Conservation (phyloP, 2,329 filamentous ascomycete species). For the Diaporthe sp. region DNA sequence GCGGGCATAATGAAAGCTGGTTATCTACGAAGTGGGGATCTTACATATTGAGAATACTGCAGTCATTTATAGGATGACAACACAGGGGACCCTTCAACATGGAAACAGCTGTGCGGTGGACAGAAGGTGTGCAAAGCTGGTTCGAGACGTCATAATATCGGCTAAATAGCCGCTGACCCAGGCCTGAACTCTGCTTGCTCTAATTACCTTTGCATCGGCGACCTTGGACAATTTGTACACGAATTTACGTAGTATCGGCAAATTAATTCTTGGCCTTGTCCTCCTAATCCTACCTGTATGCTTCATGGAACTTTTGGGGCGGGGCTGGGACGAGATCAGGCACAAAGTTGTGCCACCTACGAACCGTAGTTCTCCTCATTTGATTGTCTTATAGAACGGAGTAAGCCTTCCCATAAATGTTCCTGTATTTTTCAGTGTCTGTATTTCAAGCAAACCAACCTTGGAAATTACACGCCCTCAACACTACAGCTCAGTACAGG, state of each 20-base stretch:
- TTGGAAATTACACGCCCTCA: neutral
- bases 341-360: neutral
- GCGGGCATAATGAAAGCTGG: neutral
- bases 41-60: neutral
- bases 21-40: neutral
- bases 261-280: neutral
- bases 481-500: rapidly evolving
- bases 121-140: neutral
- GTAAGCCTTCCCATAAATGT: rapidly evolving
- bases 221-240: too few species aligned
- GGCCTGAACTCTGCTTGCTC: neutral
- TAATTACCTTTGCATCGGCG: neutral
- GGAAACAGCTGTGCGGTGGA: neutral
- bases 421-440: rapidly evolving
- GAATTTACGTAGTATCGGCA: neutral
- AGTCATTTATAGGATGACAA: too few species aligned
- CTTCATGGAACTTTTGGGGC: neutral
- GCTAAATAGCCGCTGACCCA: neutral
- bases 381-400: too few species aligned
- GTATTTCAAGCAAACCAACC: too few species aligned
- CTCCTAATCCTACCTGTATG: neutral
- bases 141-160: neutral
- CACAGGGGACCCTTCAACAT: rapidly evolving
- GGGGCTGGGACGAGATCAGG: neutral
- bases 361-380: neutral